Evolutionary conservation across 768 basidiomycete genomes (phyloP).

Genomic region (Hebeloma cylindrosporum): DNA sequence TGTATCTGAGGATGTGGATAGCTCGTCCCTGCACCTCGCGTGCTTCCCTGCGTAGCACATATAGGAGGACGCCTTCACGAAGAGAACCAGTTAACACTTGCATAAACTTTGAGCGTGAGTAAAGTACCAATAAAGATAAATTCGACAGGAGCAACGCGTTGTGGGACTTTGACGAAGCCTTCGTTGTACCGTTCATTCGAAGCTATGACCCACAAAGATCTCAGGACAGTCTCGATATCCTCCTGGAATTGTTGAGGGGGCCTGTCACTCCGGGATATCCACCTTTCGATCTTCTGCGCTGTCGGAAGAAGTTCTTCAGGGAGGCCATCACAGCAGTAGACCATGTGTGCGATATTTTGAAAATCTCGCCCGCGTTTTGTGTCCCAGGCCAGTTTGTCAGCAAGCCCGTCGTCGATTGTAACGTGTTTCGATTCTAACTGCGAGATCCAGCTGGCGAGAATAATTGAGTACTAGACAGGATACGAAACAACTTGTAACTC

Average conservation of each 20-base stretch:
- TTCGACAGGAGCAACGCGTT: constrained; percentile 70
- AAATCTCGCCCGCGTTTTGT: constrained; percentile 73
- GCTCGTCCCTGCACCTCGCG: constrained; percentile 51
- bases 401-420: constrained; percentile 57
- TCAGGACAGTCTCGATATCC: constrained; percentile 53
- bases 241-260: constrained; percentile 52
- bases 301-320: constrained; percentile 54
- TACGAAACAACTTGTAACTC: constrained; percentile 10
- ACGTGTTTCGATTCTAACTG: constrained; percentile 59
- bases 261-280: constrained; percentile 40
- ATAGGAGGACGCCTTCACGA: constrained; percentile 67
- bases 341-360: constrained; percentile 68
- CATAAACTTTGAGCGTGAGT: not conserved
- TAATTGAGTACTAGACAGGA: constrained; percentile 5
- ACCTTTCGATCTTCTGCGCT: constrained; percentile 55
- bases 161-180: constrained; percentile 53
- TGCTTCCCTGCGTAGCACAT: constrained; percentile 44
- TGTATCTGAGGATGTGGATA: constrained; percentile 55
- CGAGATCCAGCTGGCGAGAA: constrained; percentile 54
- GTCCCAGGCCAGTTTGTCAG: constrained; percentile 58
- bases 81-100: not conserved
- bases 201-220: constrained; percentile 56
- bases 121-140: constrained; percentile 77
- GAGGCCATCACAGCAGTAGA: constrained; percentile 62
- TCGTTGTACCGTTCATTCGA: constrained; percentile 35